A percentile compares a stretch with the other conserved stretches of the same genome.
phyloP scores from a whole-genome alignment of 129 eudicot genomes.

The Chrysanthemum lavandulifolium region DNA sequence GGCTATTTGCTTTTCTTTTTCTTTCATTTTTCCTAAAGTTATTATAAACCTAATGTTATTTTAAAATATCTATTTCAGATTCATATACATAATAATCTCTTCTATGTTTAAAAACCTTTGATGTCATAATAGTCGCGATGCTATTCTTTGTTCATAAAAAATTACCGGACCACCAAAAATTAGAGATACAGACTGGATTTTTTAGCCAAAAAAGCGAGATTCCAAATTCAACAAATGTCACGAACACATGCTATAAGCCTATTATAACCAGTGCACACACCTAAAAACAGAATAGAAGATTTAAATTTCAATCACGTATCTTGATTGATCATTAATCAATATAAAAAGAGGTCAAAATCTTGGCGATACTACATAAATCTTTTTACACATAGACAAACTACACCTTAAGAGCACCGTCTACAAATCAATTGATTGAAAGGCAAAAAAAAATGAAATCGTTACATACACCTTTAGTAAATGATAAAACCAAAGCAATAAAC shows the following conservation, averaged over 20 bases:
- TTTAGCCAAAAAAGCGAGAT: neutral
- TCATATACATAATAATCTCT: no score
- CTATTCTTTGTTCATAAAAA: no score
- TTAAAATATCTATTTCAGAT: no score
- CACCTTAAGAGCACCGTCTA: constrained; percentile 17
- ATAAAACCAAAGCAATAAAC: constrained; percentile 17
- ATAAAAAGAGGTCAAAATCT: constrained; percentile 28
- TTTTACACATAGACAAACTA: constrained; percentile 23
- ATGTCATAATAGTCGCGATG: no score
- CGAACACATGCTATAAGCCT: neutral
- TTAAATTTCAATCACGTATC: neutral
- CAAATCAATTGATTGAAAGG: constrained; percentile 18
- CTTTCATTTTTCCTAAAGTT: constrained; percentile 8
- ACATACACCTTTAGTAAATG: constrained; percentile 25
- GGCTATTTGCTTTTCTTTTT: constrained; percentile 20
- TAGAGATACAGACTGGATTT: neutral
- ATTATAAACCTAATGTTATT: neutral
- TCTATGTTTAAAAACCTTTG: no score
- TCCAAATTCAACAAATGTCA: neutral
- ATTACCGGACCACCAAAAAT: no score
- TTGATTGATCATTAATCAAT: neutral
- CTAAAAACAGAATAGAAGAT: neutral
- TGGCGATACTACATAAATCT: constrained; percentile 9
- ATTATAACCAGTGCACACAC: neutral
- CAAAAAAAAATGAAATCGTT: constrained; percentile 13